These are phyloP conservation scores for Suillus spraguei DNA, from an alignment of 768 basidiomycete species.

Conservation along the genomic window DNA sequence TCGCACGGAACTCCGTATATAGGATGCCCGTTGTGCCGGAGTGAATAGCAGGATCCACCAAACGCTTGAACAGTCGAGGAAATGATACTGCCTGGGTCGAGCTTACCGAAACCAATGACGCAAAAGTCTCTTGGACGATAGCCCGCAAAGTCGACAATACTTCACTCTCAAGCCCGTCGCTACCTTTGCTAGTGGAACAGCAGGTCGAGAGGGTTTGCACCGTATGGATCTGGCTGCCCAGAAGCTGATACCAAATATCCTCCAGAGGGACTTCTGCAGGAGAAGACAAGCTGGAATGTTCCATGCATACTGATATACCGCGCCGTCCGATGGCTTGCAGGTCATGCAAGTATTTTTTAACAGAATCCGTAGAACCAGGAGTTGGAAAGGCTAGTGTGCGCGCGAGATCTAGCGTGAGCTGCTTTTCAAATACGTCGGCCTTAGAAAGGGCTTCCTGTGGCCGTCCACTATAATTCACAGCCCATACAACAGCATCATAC, in stretches of 20 bases:
- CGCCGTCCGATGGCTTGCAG: slow-evolving; percentile 61
- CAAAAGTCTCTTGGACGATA: slow-evolving; percentile 84
- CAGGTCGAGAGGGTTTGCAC: slow-evolving; percentile 69
- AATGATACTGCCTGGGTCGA: slow-evolving; percentile 84
- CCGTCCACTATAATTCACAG: slow-evolving; percentile 63
- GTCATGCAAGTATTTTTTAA: slow-evolving; percentile 44
- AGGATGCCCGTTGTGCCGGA: slow-evolving; percentile 56
- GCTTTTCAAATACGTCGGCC: slow-evolving; percentile 59
- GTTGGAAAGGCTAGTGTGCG: slow-evolving; percentile 34
- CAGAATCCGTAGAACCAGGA: slow-evolving; percentile 21
- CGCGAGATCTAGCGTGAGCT: slow-evolving; percentile 47
- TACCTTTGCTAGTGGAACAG: slow-evolving; percentile 27
- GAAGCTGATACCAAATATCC: slow-evolving; percentile 87
- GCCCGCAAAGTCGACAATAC: slow-evolving; percentile 60
- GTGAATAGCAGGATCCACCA: slow-evolving; percentile 72
- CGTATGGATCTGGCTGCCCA: slow-evolving; percentile 78
- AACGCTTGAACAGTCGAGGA: slow-evolving; percentile 88
- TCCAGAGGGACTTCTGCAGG: slow-evolving; percentile 56
- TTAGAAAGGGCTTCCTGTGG: slow-evolving; percentile 68
- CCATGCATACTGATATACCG: slow-evolving; percentile 70
- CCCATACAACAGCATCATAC: slow-evolving; percentile 84
- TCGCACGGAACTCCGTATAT: slow-evolving; percentile 90
- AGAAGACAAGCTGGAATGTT: slow-evolving; percentile 53
- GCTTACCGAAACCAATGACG: slow-evolving; percentile 80
- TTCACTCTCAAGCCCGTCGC: slow-evolving; percentile 27